Conservation (phyloP, 176 grass and related monocot species). For the Ensete ventricosum region DNA sequence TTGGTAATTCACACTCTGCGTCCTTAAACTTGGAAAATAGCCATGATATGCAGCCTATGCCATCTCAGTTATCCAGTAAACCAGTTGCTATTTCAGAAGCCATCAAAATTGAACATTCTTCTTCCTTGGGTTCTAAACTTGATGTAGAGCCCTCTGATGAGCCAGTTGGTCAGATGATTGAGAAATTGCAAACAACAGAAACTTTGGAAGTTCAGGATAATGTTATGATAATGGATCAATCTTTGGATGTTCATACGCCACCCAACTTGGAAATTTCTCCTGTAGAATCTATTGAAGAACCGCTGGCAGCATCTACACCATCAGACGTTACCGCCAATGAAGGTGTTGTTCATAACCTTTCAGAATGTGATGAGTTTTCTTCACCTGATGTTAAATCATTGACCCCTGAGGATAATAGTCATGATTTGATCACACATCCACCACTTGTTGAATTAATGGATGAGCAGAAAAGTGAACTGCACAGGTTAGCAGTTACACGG, state of each 20-base stretch:
- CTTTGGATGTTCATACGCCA: constrained; percentile 21
- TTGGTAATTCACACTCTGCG: constrained; percentile 25
- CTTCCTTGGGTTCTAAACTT: constrained; percentile 16
- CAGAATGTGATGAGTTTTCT: constrained; percentile 51
- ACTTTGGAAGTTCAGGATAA: constrained; percentile 31
- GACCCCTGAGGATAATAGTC: constrained; percentile 46
- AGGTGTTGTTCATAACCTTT: constrained; percentile 39
- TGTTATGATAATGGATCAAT: constrained; percentile 19
- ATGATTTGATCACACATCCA: constrained; percentile 60
- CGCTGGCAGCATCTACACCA: constrained; percentile 41
- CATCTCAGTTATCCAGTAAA: constrained; percentile 29
- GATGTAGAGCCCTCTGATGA: constrained; percentile 3
- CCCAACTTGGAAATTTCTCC: constrained; percentile 21
- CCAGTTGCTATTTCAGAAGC: constrained; percentile 25
- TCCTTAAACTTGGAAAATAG: constrained; percentile 37
- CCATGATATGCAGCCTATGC: constrained; percentile 20
- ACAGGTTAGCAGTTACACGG: constrained; percentile 42
- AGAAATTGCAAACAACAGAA: constrained; percentile 27
- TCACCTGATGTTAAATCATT: constrained; percentile 23
- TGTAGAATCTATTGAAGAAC: constrained; percentile 26
- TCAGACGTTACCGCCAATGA: constrained; percentile 40
- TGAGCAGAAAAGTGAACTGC: constrained; percentile 42
- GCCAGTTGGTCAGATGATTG: not conserved
- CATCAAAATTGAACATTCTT: constrained; percentile 23
- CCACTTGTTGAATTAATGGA: constrained; percentile 59